These are phyloP conservation scores for Pyracantha coccinea DNA, from an alignment of 331 rosid species.

Conservation along the genomic window DNA sequence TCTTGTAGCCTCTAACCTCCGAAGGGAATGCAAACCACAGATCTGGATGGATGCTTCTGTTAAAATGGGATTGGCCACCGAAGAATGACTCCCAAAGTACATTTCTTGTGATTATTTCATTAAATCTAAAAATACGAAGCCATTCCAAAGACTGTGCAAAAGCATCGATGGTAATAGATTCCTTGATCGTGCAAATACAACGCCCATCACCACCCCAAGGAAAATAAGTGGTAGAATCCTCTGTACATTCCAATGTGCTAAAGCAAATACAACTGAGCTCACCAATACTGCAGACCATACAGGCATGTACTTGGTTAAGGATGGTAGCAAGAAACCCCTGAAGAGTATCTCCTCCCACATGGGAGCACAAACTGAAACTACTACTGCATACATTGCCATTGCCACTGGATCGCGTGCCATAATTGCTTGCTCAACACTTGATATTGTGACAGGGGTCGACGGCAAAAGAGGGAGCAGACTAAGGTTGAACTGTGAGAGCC, in stretches of 20 bases:
- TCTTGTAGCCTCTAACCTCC: background rate
- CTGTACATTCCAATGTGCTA: constrained; percentile 84
- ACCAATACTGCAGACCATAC: constrained; percentile 87
- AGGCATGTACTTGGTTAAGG: constrained; percentile 89
- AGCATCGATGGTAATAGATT: constrained; percentile 85
- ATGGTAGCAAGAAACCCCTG: constrained; percentile 87
- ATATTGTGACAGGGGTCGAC: constrained; percentile 61
- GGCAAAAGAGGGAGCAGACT: constrained; percentile 69
- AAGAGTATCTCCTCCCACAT: constrained; percentile 96
- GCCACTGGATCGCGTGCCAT: constrained; percentile 89
- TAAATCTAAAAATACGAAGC: constrained; percentile 71
- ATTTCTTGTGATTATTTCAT: constrained; percentile 45
- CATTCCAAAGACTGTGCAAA: constrained; percentile 98
- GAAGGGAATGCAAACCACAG: background rate
- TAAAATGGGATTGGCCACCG: constrained; percentile 1
- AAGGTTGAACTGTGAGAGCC: constrained; percentile 80
- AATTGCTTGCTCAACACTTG: constrained; percentile 86
- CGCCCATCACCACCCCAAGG: constrained; percentile 90
- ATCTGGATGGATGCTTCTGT: constrained; percentile 10
- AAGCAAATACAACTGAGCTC: constrained; percentile 79
- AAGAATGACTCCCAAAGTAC: constrained; percentile 17
- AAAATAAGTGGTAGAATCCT: constrained; percentile 89
- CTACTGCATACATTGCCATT: constrained; percentile 68
- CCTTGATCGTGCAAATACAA: constrained; percentile 67
- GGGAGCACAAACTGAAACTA: constrained; percentile 80